Conservation (phyloP, 352 stramenopile species). For the Synura sp. region DNA sequence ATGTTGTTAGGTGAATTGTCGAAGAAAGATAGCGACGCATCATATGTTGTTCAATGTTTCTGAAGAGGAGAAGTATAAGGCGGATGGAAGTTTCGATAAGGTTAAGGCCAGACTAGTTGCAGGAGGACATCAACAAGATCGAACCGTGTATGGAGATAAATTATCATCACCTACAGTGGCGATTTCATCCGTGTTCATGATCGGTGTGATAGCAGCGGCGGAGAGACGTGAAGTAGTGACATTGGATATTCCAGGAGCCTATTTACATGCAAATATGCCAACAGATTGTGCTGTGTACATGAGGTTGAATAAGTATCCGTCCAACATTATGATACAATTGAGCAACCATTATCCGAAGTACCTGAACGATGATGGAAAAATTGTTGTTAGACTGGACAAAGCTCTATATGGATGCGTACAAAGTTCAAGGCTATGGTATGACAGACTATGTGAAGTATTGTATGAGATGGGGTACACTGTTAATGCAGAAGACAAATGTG, state of each 20-base stretch:
- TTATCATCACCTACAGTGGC: background rate
- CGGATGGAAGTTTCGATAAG: background rate
- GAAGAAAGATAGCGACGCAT: too few species aligned
- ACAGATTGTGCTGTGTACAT: too few species aligned
- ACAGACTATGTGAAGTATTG: background rate
- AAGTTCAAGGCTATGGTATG: conserved; percentile 6
- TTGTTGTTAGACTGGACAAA: background rate
- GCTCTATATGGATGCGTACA: conserved; percentile 15
- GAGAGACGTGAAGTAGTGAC: background rate
- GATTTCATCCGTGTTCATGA: background rate
- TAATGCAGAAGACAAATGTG: background rate
- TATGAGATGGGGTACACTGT: background rate
- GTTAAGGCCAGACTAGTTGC: background rate
- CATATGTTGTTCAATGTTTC: too few species aligned
- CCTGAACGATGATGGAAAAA: background rate
- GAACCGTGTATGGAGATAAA: background rate
- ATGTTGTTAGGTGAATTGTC: too few species aligned
- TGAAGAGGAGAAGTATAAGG: background rate
- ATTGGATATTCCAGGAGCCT: conserved; percentile 18
- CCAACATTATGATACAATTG: too few species aligned
- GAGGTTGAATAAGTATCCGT: too few species aligned
- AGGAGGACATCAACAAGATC: background rate
- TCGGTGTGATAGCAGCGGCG: background rate
- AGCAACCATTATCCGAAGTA: background rate
- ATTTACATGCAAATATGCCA: background rate